Base-by-base conservation (phyloP, 129 eudicot species). In the Artemisia argyi region DNA sequence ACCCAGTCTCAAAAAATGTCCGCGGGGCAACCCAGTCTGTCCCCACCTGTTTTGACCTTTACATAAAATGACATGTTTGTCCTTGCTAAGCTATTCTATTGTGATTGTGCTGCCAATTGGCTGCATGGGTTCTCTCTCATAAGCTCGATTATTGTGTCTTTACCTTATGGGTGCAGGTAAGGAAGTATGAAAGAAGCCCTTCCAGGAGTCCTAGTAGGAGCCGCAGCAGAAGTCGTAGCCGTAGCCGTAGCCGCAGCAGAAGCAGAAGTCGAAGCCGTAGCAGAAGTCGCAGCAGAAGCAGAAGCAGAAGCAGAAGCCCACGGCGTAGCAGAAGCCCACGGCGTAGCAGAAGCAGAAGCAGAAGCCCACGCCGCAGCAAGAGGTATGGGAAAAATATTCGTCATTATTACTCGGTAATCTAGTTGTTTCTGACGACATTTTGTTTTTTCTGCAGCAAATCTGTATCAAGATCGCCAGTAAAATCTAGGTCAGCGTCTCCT, bases 401-500 rank as follows among this genome's bases (percentile, higher is more conserved):
- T 69, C 11, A 5, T 22, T 22, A 61, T 61, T 51, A 15, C 66
- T 66, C 18, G 13, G 32, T 30, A 19, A 46, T 28, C 44, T 71
- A 49, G 61, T n/a, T 3, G 56, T 12, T 30, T 48, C 4, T 11
- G 2, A 39, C 24, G 46, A 44, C 11, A 55, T 22, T 1, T 55
- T 12, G 3, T 56, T 5, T 30, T 75, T 54, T 57, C 39, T 52
- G 66, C 89, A 90, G 98, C 83, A 88, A 81, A 77, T 90, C 98
- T 62, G 80, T 71, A 24, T 89, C 98, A 8, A 87, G 91, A 65
- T 94, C 97, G 1, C 89, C 77, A 4, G 78, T 86, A 19, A 84
- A 78, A 69, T 87, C 96, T 17, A 80, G 92, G 61, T 87, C 96
- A 26, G 79, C 83, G 46, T 87, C 98, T 56, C 98, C 98, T 35